A percentile compares a stretch with the other conserved stretches of the same genome.
Conservation (phyloP, 2,329 filamentous ascomycete species). For the Fusarium albosuccineum region DNA sequence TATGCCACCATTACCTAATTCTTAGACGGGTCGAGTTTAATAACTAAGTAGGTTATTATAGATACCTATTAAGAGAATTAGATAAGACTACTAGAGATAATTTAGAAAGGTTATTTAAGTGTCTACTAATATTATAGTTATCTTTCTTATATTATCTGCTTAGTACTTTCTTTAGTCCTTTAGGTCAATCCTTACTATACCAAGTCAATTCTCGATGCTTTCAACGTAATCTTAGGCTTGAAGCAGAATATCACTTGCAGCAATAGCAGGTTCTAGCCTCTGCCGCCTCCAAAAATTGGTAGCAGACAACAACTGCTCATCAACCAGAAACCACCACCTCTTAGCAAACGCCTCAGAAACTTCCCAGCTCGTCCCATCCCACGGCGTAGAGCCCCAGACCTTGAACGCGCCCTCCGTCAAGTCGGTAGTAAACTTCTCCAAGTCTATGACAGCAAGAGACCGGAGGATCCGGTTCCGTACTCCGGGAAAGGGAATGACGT, state of each 20-base stretch:
- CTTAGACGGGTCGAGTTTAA: too few relatives aligned
- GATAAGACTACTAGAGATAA: too few relatives aligned
- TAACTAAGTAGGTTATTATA: too few relatives aligned
- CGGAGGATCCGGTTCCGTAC: slow-evolving; percentile 23
- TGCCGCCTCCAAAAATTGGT: slow-evolving; percentile 36
- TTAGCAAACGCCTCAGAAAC: slow-evolving; percentile 54
- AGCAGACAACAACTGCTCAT: slow-evolving; percentile 13
- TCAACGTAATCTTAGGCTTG: too few relatives aligned
- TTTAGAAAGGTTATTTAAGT: too few relatives aligned
- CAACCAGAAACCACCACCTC: slow-evolving; percentile 37
- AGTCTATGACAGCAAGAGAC: slow-evolving; percentile 19
- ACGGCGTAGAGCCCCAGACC: slow-evolving; percentile 18
- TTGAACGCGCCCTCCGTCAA: slow-evolving; percentile 5
- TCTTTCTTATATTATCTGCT: too few relatives aligned
- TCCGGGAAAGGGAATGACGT: slow-evolving; percentile 29
- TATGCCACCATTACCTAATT: too few relatives aligned
- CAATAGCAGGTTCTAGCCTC: background rate
- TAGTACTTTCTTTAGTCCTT: too few relatives aligned
- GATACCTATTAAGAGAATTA: too few relatives aligned
- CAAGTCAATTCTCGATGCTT: too few relatives aligned
- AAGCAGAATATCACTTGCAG: background rate
- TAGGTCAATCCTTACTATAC: too few relatives aligned
- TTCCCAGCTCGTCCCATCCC: slow-evolving; percentile 57
- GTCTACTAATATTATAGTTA: too few relatives aligned
- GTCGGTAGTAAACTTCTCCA: slow-evolving; percentile 12